Conservation (phyloP, 768 basidiomycete genomes). For the Lentinula boryana region DNA sequence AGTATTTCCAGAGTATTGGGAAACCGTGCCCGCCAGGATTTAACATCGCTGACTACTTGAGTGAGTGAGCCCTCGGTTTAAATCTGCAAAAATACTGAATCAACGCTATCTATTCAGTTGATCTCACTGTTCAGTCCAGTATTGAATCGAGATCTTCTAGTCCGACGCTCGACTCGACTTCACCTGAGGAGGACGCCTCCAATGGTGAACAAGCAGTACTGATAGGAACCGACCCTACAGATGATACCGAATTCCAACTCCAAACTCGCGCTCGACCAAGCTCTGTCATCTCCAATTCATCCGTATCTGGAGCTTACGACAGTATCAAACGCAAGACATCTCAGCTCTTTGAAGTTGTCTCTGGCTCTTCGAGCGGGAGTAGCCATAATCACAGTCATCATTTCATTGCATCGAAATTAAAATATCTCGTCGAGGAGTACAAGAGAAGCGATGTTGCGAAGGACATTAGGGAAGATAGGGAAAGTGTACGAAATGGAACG, state of each 20-base stretch:
- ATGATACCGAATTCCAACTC: slow-evolving; percentile 35
- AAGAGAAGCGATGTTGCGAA: slow-evolving; percentile 59
- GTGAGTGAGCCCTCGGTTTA: slow-evolving; percentile 46
- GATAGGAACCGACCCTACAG: neutral
- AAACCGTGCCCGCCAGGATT: slow-evolving; percentile 88
- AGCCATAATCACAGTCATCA: slow-evolving; percentile 23
- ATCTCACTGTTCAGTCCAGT: slow-evolving; percentile 61
- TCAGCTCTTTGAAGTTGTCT: slow-evolving; percentile 58
- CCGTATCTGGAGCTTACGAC: slow-evolving; percentile 35
- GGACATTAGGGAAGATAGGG: slow-evolving; percentile 57
- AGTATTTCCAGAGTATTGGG: slow-evolving; percentile 75
- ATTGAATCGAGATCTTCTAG: slow-evolving; percentile 33
- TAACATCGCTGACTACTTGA: slow-evolving; percentile 95
- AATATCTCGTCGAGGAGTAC: slow-evolving; percentile 69
- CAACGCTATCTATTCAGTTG: slow-evolving; percentile 37
- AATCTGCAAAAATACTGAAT: neutral
- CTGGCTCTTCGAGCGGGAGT: slow-evolving; percentile 17
- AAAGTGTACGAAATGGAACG: slow-evolving; percentile 33
- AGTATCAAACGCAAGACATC: slow-evolving; percentile 65
- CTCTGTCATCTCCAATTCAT: slow-evolving; percentile 23
- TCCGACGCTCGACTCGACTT: slow-evolving; percentile 34
- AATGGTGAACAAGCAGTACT: slow-evolving; percentile 60
- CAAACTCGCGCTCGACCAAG: slow-evolving; percentile 43
- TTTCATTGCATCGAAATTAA: slow-evolving; percentile 53
- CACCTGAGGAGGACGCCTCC: slow-evolving; percentile 28